A percentile compares a stretch with the other conserved stretches of the same genome.
phyloP scores from a whole-genome alignment of 2,329 filamentous ascomycete genomes.

The Aspergillus niger region DNA sequence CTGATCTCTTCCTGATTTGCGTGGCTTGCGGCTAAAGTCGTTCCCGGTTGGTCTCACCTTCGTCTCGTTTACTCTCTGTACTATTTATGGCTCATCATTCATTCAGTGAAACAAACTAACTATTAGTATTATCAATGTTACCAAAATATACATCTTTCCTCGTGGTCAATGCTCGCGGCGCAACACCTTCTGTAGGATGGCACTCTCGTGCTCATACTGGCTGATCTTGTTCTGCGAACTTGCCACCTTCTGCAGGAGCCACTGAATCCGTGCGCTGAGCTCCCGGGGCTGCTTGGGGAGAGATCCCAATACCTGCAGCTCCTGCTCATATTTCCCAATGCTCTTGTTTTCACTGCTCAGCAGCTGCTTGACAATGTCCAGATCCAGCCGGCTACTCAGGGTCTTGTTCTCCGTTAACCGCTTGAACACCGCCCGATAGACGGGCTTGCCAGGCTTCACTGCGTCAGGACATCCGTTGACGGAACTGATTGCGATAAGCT shows the following conservation, averaged over 20 bases:
- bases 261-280: slow-evolving; percentile 66
- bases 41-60: no score
- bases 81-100: neutral
- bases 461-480: slow-evolving; percentile 74
- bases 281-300: slow-evolving; percentile 72
- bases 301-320: slow-evolving; percentile 70
- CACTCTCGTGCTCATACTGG: slow-evolving; percentile 72
- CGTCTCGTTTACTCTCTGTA: neutral
- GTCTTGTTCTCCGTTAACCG: slow-evolving; percentile 71
- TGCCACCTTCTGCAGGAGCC: slow-evolving; percentile 72
- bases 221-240: slow-evolving; percentile 74
- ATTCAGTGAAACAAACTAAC: neutral
- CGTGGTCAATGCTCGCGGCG: slow-evolving; percentile 50
- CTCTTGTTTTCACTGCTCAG: slow-evolving; percentile 70
- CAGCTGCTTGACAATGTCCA: slow-evolving; percentile 68
- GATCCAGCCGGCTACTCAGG: slow-evolving; percentile 70
- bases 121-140: no score
- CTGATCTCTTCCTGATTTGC: neutral
- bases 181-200: slow-evolving; percentile 70
- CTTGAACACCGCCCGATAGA: slow-evolving; percentile 82
- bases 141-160: neutral
- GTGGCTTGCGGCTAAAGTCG: no score
- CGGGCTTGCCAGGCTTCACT: slow-evolving; percentile 79
- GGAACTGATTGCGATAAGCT: slow-evolving; percentile 77
- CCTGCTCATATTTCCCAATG: slow-evolving; percentile 77